Evolutionary conservation across 805 yeast genomes (phyloP).

Genomic region (Wickerhamomyces chaumierensis): DNA sequence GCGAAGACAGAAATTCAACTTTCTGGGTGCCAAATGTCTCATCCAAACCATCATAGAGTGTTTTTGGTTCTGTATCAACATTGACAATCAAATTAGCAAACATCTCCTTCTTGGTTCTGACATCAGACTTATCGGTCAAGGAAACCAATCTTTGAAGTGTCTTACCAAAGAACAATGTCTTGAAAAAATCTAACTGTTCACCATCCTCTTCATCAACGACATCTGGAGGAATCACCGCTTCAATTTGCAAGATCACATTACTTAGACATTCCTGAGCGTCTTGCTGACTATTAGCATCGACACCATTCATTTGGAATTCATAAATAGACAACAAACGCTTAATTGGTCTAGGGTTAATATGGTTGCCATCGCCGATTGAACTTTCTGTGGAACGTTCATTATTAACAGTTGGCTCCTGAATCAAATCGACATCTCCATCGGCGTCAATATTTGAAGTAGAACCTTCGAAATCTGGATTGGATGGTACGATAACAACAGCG

Average conservation of each 20-base stretch:
- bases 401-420: too few relatives aligned
- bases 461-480: too few relatives aligned
- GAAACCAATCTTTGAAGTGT: constrained; percentile 69
- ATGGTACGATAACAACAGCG: neutral
- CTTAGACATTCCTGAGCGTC: constrained; percentile 97
- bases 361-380: too few relatives aligned
- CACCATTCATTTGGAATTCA: constrained; percentile 40
- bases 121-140: constrained; percentile 20
- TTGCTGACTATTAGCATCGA: constrained; percentile 41
- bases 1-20: constrained; percentile 51
- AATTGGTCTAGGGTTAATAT: too few relatives aligned
- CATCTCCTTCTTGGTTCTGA: constrained; percentile 54
- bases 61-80: constrained; percentile 79
- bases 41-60: constrained; percentile 85
- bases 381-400: too few relatives aligned
- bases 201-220: constrained; percentile 50
- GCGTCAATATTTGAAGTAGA: too few relatives aligned
- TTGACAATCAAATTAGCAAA: constrained; percentile 76
- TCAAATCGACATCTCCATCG: neutral
- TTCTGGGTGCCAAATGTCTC: constrained; percentile 68
- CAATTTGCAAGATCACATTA: constrained; percentile 83
- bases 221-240: constrained; percentile 71
- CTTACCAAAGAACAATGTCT: constrained; percentile 74
- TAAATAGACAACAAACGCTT: constrained; percentile 13
- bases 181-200: constrained; percentile 78